Evolutionary conservation across 2,329 filamentous ascomycete genomes (phyloP).

Genomic region (Aspergillus fumigatus): DNA sequence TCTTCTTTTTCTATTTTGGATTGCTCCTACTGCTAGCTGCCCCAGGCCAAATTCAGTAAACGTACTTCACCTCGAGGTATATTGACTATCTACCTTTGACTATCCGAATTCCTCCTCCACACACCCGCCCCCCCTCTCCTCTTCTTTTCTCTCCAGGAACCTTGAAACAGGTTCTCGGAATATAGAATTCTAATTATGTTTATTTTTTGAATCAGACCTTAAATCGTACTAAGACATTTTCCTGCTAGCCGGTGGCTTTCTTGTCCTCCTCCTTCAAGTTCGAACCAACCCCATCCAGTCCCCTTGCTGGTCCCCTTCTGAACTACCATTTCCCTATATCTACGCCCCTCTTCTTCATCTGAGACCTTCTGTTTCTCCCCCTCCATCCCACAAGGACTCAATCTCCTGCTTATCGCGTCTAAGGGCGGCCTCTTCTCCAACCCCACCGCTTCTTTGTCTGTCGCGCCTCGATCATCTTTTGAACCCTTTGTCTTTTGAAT

Average conservation of each 20-base stretch:
- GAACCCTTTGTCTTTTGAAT: constrained; percentile 9
- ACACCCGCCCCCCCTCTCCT: too few relatives aligned
- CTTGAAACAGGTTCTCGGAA: neutral
- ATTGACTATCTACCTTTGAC: neutral
- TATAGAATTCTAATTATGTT: neutral
- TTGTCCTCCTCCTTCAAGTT: constrained; percentile 10
- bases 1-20: neutral
- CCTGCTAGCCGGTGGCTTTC: neutral
- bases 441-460: constrained; percentile 1
- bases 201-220: neutral
- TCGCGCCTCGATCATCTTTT: constrained; percentile 1
- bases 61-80: neutral
- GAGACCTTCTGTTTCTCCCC: constrained; percentile 10
- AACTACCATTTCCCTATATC: constrained; percentile 13
- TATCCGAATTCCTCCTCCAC: neutral
- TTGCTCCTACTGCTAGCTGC: neutral
- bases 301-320: constrained; percentile 16
- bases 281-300: constrained; percentile 10
- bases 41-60: neutral
- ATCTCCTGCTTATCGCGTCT: constrained; percentile 11
- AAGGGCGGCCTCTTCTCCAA: constrained; percentile 12
- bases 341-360: constrained; percentile 17
- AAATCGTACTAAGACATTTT: constrained; percentile 18
- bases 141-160: constrained; percentile 1
- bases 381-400: constrained; percentile 3